Base-by-base conservation (phyloP, 2,329 filamentous ascomycete species). In the Sarocladium brachiariae region DNA sequence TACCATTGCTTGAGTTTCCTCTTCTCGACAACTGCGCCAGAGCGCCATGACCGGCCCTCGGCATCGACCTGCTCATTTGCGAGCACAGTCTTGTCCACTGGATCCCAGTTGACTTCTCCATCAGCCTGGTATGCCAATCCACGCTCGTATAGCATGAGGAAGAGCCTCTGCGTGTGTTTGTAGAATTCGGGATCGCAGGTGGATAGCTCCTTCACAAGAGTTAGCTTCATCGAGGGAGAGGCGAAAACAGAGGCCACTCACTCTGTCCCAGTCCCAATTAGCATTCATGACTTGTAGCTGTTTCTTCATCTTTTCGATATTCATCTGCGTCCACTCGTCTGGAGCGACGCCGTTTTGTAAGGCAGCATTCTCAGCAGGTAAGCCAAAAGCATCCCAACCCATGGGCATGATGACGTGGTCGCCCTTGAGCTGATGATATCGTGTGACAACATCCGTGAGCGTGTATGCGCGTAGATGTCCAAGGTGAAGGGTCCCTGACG, bases 11-110 rank as follows among this genome's bases (percentile, higher is more conserved):
- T 89, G 45, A 95, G 72, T 57, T 80, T 80, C 53, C 81, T 74
- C 69, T 90, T 87, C 67, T 93, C 86, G 16, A 95, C 89, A 63
- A 86, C 84, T 47, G 87, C 89, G 9, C 89, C 89, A 1, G 88
- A 93, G 51, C 89, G 80, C 90, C 90, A 96, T 2, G 89, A 95
- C 58, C 75, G 81, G 27, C 90, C 90, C 61, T 89, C 85, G 47
- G 86, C 77, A 63, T 95, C 88, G n/a, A 95, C 89, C 68, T 96
- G 90, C 67, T 96, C 90, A 63, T 96, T 96, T 10, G 90, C 90
- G 53, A 96, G 73, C 14, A 96, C 90, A 0, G 90, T 96, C 63
- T 87, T 84, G 63, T 96, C 90, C 24, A 95, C 78, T 1, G 90
- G 90, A 58, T 95, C 90, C 70, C 88, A 96, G 67, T 96, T 96